Evolutionary conservation across 148 eudicot species (phyloP).

Genomic region (Cornus florida): DNA sequence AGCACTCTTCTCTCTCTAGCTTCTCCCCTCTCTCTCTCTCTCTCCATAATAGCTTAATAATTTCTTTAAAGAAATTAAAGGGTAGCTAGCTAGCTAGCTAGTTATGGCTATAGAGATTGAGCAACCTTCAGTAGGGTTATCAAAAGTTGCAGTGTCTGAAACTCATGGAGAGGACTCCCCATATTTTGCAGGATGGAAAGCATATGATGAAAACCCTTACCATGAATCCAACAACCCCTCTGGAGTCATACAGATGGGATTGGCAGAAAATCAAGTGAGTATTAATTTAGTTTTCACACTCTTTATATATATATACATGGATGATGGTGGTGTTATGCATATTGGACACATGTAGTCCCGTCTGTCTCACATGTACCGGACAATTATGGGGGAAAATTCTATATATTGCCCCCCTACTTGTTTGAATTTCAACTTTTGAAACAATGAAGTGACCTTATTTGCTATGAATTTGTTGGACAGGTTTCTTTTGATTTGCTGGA

Average conservation of each 20-base stretch:
- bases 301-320: too few relatives aligned
- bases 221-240: constrained; percentile 57
- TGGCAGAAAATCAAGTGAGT: constrained; percentile 95
- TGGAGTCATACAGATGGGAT: constrained; percentile 94
- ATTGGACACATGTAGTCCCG: too few relatives aligned
- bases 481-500: constrained; percentile 92
- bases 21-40: not conserved
- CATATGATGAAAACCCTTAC: constrained; percentile 86
- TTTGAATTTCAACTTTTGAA: too few relatives aligned
- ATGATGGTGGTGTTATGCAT: too few relatives aligned
- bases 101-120: constrained; percentile 72
- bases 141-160: constrained; percentile 74
- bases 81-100: not conserved
- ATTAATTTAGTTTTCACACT: not conserved
- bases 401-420: too few relatives aligned
- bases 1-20: not conserved
- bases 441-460: not conserved
- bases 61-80: too few relatives aligned
- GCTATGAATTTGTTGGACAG: constrained; percentile 35
- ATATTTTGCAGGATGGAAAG: constrained; percentile 97
- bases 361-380: too few relatives aligned
- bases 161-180: constrained; percentile 98
- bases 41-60: too few relatives aligned
- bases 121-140: constrained; percentile 52
- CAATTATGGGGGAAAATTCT: too few relatives aligned